Conservation (phyloP, 225 moss, liverwort and hornwort species). For the Lunularia cruciata region DNA sequence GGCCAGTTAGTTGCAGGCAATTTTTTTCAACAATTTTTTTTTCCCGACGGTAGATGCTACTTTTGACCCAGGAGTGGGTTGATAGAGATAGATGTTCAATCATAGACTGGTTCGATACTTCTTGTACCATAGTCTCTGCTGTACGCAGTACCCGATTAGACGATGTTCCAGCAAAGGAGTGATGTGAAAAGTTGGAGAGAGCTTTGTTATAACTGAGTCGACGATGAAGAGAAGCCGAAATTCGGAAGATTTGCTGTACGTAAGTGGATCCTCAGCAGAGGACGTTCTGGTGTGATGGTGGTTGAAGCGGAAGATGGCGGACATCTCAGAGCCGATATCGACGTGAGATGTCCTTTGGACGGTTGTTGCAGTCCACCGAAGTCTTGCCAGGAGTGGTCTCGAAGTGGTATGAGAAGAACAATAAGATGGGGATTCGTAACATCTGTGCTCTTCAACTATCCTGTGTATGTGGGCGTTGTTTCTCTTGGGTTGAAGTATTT, state of each 20-base stretch:
- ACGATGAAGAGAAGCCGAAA: constrained; percentile 25
- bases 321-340: neutral
- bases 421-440: neutral
- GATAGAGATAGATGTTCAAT: constrained; percentile 29
- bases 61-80: constrained; percentile 38
- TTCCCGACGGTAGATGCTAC: constrained; percentile 17
- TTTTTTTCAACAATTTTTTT: constrained; percentile 25
- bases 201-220: constrained; percentile 8
- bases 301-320: constrained; percentile 14
- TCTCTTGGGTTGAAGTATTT: constrained; percentile 13
- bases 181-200: constrained; percentile 16
- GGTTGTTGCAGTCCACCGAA: neutral
- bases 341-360: neutral
- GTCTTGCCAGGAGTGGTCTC: constrained; percentile 9
- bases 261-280: constrained; percentile 23
- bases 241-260: constrained; percentile 24
- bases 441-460: constrained; percentile 18
- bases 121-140: constrained; percentile 38
- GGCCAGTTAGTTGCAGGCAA: constrained; percentile 24
- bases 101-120: constrained; percentile 24
- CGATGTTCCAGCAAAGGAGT: constrained; percentile 10
- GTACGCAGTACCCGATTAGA: constrained; percentile 19
- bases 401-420: constrained; percentile 6
- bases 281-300: constrained; percentile 10
- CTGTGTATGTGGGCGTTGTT: constrained; percentile 16